Evolutionary conservation across 768 basidiomycete genomes (phyloP).

Genomic region (Clitopilus hobsonii): DNA sequence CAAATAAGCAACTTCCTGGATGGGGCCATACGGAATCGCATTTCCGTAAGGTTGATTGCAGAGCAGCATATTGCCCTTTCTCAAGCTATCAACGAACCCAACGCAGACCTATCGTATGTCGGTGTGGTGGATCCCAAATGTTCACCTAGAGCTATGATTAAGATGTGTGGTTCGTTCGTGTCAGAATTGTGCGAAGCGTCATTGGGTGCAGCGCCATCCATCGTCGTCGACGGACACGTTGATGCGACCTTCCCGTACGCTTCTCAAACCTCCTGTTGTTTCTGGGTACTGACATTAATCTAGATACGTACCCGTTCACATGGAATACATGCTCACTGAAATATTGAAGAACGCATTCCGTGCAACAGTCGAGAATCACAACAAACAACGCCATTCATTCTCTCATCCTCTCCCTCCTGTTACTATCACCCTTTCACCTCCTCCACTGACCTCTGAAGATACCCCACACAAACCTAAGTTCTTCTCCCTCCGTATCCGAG

Average conservation of each 20-base stretch:
- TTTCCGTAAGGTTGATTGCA: constrained; percentile 83
- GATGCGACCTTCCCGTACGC: constrained; percentile 79
- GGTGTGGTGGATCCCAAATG: constrained; percentile 75
- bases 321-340: constrained; percentile 90
- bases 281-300: not conserved
- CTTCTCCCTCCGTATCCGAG: constrained; percentile 76
- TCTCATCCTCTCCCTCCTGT: constrained; percentile 52
- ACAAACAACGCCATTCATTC: constrained; percentile 33
- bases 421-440: constrained; percentile 64
- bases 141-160: constrained; percentile 69
- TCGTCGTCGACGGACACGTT: constrained; percentile 66
- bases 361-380: constrained; percentile 78
- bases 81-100: constrained; percentile 48
- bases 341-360: constrained; percentile 89
- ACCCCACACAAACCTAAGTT: constrained; percentile 32
- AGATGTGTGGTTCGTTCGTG: constrained; percentile 81
- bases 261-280: not conserved
- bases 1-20: constrained; percentile 80
- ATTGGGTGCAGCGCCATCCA: constrained; percentile 62
- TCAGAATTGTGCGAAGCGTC: constrained; percentile 81
- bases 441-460: constrained; percentile 26
- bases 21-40: constrained; percentile 79
- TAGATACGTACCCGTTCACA: constrained; percentile 85
- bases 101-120: constrained; percentile 36
- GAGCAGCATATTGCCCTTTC: constrained; percentile 90